Evolutionary conservation across 176 grass and related monocot genomes (phyloP).

Genomic region (Oryza australiensis): DNA sequence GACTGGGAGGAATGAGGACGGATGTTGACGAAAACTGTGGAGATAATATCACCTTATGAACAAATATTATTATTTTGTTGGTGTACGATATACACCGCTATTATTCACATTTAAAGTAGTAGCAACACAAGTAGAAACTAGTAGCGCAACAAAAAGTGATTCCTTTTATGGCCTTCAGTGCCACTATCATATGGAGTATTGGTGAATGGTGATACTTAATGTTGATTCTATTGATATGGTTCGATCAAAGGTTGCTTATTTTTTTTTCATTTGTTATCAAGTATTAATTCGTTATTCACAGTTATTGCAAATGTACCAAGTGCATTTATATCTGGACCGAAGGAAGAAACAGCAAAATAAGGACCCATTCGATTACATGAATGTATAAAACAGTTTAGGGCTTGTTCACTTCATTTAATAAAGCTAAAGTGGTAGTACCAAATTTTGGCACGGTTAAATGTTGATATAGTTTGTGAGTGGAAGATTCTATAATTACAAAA

Average conservation of each 20-base stretch:
- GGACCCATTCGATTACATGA: neutral
- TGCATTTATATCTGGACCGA: neutral
- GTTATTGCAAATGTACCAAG: neutral
- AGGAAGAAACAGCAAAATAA: neutral
- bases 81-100: neutral
- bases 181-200: neutral
- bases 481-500: too few species aligned
- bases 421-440: too few species aligned
- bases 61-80: slow-evolving; percentile 25
- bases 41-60: slow-evolving; percentile 11
- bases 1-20: neutral
- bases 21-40: slow-evolving; percentile 39
- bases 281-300: neutral
- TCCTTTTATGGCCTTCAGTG: slow-evolving; percentile 9
- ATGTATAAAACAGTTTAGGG: too few species aligned
- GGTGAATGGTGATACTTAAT: neutral
- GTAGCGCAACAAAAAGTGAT: slow-evolving; percentile 20
- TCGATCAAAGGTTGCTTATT: neutral
- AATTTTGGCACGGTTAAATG: too few species aligned
- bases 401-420: too few species aligned
- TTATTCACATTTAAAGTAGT: neutral
- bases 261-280: neutral
- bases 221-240: neutral
- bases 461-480: too few species aligned
- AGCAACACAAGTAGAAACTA: neutral